Conservation (phyloP, 2,329 filamentous ascomycete genomes). For the Ophiostoma quercus region DNA sequence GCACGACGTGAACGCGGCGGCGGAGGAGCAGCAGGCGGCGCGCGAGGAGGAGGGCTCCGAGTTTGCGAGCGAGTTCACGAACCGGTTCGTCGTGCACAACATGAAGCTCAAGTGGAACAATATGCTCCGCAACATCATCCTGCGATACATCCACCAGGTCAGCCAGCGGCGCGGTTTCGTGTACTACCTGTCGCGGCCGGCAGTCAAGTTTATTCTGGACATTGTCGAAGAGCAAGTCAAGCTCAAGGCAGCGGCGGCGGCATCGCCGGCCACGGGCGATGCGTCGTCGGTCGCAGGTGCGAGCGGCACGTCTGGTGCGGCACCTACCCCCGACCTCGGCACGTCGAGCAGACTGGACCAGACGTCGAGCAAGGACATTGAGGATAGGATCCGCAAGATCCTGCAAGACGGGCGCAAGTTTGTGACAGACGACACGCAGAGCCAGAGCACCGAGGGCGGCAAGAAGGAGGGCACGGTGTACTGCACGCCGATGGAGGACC, state of each 20-base stretch:
- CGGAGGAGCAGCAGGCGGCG: not conserved
- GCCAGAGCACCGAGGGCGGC: slow-evolving; percentile 31
- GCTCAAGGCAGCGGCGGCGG: slow-evolving; percentile 45
- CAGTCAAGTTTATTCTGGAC: slow-evolving; percentile 96
- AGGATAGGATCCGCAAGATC: slow-evolving; percentile 81
- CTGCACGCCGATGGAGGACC: slow-evolving; percentile 51
- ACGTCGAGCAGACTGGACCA: slow-evolving; percentile 41
- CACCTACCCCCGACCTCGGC: slow-evolving; percentile 32
- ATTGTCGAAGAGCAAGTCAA: slow-evolving; percentile 92
- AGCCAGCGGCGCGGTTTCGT: slow-evolving; percentile 93
- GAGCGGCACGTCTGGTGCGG: slow-evolving; percentile 24
- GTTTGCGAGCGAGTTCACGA: slow-evolving; percentile 92
- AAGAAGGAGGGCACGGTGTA: slow-evolving; percentile 28
- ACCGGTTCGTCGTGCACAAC: slow-evolving; percentile 97
- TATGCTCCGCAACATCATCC: slow-evolving; percentile 85
- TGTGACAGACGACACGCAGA: slow-evolving; percentile 60
- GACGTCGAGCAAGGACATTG: slow-evolving; percentile 60
- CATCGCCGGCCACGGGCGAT: not conserved
- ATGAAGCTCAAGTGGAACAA: slow-evolving; percentile 99
- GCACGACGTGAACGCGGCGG: slow-evolving; percentile 7
- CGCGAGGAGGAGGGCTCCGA: slow-evolving; percentile 64
- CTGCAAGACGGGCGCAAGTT: slow-evolving; percentile 79
- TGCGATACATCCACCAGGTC: slow-evolving; percentile 96
- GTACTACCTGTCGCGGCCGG: slow-evolving; percentile 92
- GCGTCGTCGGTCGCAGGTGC: slow-evolving; percentile 26